A percentile compares a stretch with the other conserved stretches of the same genome.
Conservation (phyloP, 441 rosid genomes). For the Rhodomyrtus psidioides region DNA sequence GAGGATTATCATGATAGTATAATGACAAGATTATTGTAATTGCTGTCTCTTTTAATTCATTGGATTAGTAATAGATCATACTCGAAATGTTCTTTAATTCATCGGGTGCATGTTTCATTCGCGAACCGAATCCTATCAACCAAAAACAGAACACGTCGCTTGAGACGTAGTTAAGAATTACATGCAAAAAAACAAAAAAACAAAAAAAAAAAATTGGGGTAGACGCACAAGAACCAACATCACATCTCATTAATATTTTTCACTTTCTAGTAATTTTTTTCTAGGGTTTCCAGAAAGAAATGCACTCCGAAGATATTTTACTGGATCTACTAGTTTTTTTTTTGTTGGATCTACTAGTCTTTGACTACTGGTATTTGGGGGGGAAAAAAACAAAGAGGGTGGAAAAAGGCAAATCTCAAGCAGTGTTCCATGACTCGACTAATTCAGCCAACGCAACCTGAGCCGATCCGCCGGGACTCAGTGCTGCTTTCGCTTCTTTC, state of each 20-base stretch:
- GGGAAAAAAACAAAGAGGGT: neutral
- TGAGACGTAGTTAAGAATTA: neutral
- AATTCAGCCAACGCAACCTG: neutral
- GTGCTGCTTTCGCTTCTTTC: neutral
- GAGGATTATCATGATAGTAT: neutral
- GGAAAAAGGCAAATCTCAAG: neutral
- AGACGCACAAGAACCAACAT: neutral
- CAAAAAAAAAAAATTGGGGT: too few species aligned
- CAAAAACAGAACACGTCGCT: neutral
- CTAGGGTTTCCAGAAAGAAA: neutral
- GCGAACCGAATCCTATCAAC: neutral
- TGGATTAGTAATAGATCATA: neutral
- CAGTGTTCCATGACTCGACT: neutral
- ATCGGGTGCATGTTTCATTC: neutral
- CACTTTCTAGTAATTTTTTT: neutral
- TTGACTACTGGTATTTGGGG: neutral
- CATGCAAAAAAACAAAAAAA: neutral
- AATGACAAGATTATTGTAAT: neutral
- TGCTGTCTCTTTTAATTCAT: neutral
- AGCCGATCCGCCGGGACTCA: constrained; percentile 11
- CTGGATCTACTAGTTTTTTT: too few species aligned
- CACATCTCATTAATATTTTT: neutral
- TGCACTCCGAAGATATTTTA: neutral
- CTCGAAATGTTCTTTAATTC: neutral
- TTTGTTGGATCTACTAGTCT: neutral